Evolutionary conservation across 495 filamentous ascomycete genomes (phyloP).

Genomic region (Geopyxis carbonaria): DNA sequence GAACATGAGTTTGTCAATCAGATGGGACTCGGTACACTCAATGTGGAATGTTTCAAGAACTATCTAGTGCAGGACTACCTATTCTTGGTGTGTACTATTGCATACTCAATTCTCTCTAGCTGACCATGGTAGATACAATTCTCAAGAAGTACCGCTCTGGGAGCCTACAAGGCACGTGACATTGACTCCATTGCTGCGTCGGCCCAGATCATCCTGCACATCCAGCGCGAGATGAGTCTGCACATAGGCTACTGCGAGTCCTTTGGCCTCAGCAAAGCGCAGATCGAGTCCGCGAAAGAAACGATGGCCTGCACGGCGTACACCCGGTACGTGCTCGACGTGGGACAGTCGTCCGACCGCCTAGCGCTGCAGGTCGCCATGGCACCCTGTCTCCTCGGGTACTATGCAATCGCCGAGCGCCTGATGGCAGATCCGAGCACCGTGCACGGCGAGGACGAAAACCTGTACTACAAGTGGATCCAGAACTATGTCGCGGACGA

Average conservation of each 20-base stretch:
- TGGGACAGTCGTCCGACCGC: constrained; percentile 74
- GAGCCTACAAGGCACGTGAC: constrained; percentile 58
- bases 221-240: constrained; percentile 59
- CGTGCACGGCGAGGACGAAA: constrained; percentile 42
- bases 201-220: constrained; percentile 53
- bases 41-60: constrained; percentile 55
- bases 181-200: constrained; percentile 62
- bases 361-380: constrained; percentile 66
- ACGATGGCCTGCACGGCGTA: constrained; percentile 51
- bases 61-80: constrained; percentile 85
- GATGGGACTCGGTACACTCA: constrained; percentile 58
- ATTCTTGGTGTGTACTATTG: constrained; percentile 46
- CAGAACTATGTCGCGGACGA: constrained; percentile 74
- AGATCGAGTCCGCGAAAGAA: constrained; percentile 58
- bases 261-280: constrained; percentile 59
- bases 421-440: constrained; percentile 35
- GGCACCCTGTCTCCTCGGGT: constrained; percentile 74
- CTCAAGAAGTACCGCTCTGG: constrained; percentile 65
- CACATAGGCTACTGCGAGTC: constrained; percentile 63
- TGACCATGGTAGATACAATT: constrained; percentile 51
- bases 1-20: constrained; percentile 63
- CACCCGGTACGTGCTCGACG: constrained; percentile 61
- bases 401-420: constrained; percentile 54
- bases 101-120: neutral
- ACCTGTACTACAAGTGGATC: constrained; percentile 83